Conservation (phyloP, 352 stramenopile species). For the Nothophytophthora sp. region DNA sequence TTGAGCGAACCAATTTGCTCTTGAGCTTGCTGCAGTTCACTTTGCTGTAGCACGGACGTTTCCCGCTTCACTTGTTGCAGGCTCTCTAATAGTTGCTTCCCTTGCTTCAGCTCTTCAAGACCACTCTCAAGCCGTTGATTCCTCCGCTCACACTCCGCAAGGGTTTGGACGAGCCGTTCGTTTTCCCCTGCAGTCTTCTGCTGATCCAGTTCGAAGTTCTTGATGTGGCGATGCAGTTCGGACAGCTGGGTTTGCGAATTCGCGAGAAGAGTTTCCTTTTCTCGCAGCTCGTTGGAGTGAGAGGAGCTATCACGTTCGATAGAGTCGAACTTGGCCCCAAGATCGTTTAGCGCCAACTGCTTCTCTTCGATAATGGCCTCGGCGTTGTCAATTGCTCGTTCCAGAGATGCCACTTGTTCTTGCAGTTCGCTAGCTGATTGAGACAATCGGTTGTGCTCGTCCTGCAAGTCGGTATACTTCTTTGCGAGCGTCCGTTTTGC, state of each 20-base stretch:
- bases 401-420: slow-evolving; percentile 9
- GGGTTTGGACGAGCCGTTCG: slow-evolving; percentile 22
- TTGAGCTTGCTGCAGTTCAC: slow-evolving; percentile 26
- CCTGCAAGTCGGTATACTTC: slow-evolving; percentile 12
- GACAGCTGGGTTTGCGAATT: slow-evolving; percentile 4
- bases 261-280: slow-evolving; percentile 10
- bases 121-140: slow-evolving; percentile 27
- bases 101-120: slow-evolving; percentile 39
- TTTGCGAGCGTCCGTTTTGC: slow-evolving; percentile 14
- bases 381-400: slow-evolving; percentile 8
- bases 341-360: slow-evolving; percentile 10
- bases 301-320: slow-evolving; percentile 9
- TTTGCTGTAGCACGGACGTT: slow-evolving; percentile 16
- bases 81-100: slow-evolving; percentile 34
- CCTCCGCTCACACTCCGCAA: slow-evolving; percentile 28
- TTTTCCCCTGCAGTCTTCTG: slow-evolving; percentile 13
- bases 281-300: slow-evolving; percentile 4
- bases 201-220: slow-evolving; percentile 18
- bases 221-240: slow-evolving; percentile 2
- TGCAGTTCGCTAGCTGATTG: slow-evolving; percentile 17
- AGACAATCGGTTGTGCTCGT: slow-evolving; percentile 4
- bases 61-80: slow-evolving; percentile 37
- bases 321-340: slow-evolving; percentile 5
- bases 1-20: slow-evolving; percentile 22
- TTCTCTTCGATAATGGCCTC: slow-evolving; percentile 8